These are phyloP conservation scores for Chenopodium album DNA, from an alignment of 148 eudicot genomes.

Conservation along the genomic window DNA sequence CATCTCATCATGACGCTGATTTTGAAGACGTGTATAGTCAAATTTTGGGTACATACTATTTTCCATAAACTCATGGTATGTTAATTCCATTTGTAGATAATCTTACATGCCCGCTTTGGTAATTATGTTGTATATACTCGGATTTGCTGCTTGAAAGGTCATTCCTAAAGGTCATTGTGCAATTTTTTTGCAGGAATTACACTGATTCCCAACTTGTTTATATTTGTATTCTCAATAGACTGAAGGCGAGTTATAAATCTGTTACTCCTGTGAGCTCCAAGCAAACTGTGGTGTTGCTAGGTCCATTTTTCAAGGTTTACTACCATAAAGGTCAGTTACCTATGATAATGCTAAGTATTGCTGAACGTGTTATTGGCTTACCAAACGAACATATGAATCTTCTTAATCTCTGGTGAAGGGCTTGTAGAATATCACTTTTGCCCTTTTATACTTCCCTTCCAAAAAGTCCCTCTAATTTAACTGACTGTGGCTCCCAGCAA, in stretches of 20 bases:
- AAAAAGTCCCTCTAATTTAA: neutral
- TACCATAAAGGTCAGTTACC: slow-evolving; percentile 14
- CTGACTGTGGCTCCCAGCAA: no score
- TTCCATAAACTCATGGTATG: slow-evolving; percentile 15
- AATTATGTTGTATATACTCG: neutral
- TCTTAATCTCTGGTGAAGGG: neutral
- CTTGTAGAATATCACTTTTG: neutral
- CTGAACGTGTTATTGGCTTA: no score
- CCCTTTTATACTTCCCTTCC: neutral
- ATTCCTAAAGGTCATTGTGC: slow-evolving; percentile 1
- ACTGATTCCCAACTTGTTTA: slow-evolving; percentile 14
- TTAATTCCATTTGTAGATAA: neutral
- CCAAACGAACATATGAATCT: neutral
- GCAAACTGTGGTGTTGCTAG: slow-evolving; percentile 6
- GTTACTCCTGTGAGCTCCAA: neutral
- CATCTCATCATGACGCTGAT: neutral
- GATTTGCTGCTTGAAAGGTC: neutral
- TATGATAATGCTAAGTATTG: neutral
- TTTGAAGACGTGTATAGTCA: neutral
- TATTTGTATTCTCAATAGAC: slow-evolving; percentile 8
- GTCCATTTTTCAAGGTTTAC: neutral
- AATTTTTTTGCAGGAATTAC: slow-evolving; percentile 20
- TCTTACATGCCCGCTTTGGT: neutral
- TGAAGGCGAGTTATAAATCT: slow-evolving; percentile 2
- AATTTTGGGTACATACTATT: neutral